Evolutionary conservation across 805 yeast genomes (phyloP).

Genomic region (Hagleromyces aurorensis): DNA sequence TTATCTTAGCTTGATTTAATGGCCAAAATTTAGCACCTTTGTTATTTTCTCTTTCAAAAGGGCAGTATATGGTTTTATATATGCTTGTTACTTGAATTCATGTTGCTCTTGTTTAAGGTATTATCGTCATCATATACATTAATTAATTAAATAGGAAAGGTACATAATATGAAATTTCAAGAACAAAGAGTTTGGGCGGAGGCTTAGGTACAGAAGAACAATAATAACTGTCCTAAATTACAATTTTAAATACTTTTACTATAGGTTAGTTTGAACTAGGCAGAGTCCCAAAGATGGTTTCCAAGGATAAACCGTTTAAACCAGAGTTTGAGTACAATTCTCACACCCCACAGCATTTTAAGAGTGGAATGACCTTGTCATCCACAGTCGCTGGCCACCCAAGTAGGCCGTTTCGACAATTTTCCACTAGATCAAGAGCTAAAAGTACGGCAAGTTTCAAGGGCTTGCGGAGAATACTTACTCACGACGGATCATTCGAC

Average conservation of each 20-base stretch:
- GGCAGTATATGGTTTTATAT: too few relatives aligned
- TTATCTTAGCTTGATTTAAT: too few relatives aligned
- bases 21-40: not conserved
- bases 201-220: too few relatives aligned
- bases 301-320: slow-evolving; percentile 12
- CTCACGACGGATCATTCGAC: slow-evolving; percentile 20
- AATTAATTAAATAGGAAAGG: too few relatives aligned
- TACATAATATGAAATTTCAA: too few relatives aligned
- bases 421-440: slow-evolving; percentile 27
- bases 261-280: slow-evolving; percentile 1
- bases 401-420: slow-evolving; percentile 18
- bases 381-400: slow-evolving; percentile 10
- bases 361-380: slow-evolving; percentile 5
- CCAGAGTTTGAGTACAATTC: slow-evolving; percentile 13
- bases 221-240: too few relatives aligned
- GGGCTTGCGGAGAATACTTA: slow-evolving; percentile 22
- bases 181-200: too few relatives aligned
- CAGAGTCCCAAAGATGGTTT: slow-evolving; percentile 11
- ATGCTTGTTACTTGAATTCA: too few relatives aligned
- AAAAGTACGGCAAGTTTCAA: slow-evolving; percentile 29
- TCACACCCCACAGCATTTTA: slow-evolving; percentile 8
- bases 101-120: too few relatives aligned
- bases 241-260: not conserved
- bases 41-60: too few relatives aligned
- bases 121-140: too few relatives aligned